Conservation (phyloP, 2,329 filamentous ascomycete genomes). For the Neocatenulostroma microsporum region DNA sequence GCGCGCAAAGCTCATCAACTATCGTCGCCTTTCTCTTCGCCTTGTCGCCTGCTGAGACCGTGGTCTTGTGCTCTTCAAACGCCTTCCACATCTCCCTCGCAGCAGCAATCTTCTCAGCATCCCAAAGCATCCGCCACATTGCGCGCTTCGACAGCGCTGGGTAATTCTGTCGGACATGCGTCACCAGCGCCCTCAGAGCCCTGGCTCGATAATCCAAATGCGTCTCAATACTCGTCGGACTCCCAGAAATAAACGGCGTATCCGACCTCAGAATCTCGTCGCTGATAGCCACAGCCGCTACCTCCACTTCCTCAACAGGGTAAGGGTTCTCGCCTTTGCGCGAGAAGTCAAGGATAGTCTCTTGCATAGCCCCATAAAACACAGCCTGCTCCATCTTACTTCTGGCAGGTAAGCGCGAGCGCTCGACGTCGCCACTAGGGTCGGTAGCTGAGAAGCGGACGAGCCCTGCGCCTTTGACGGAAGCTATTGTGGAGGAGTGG, state of each 20-base stretch:
- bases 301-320: slow-evolving; percentile 59
- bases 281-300: slow-evolving; percentile 72
- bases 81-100: slow-evolving; percentile 71
- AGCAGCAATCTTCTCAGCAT: slow-evolving; percentile 83
- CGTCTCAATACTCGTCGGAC: slow-evolving; percentile 66
- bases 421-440: slow-evolving; percentile 53
- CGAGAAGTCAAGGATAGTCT: slow-evolving; percentile 78
- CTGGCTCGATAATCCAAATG: slow-evolving; percentile 67
- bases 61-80: slow-evolving; percentile 60
- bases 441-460: slow-evolving; percentile 48
- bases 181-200: slow-evolving; percentile 67
- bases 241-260: slow-evolving; percentile 62
- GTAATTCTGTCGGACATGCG: slow-evolving; percentile 60
- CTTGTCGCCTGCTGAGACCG: slow-evolving; percentile 31
- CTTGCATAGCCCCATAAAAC: slow-evolving; percentile 71
- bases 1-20: slow-evolving; percentile 65
- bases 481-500: slow-evolving; percentile 40
- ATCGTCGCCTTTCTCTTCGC: slow-evolving; percentile 60
- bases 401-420: slow-evolving; percentile 61
- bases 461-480: slow-evolving; percentile 52
- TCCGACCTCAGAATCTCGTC: slow-evolving; percentile 71
- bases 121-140: slow-evolving; percentile 75
- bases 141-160: slow-evolving; percentile 56
- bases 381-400: slow-evolving; percentile 90
- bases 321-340: slow-evolving; percentile 58